Evolutionary conservation across 768 basidiomycete species (phyloP).

Genomic region (Trametes villosa): DNA sequence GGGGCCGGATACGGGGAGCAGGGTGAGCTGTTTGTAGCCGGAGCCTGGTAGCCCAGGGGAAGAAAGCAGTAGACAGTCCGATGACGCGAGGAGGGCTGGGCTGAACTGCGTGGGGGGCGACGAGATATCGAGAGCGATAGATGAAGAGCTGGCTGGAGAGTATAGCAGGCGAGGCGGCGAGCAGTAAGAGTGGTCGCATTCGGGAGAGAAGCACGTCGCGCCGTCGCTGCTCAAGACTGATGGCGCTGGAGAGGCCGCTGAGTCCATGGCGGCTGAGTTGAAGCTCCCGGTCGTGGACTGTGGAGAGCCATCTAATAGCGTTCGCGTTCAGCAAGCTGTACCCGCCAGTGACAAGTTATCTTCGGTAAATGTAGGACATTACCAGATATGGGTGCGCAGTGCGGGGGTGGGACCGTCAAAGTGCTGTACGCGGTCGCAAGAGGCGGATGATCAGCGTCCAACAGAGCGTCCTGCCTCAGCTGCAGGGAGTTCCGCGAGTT

Average conservation of each 20-base stretch:
- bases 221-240: not conserved
- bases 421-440: not conserved
- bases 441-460: not conserved
- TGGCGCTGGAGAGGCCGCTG: not conserved
- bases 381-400: no score
- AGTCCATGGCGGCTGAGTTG: not conserved
- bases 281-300: no score
- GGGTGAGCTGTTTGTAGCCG: not conserved
- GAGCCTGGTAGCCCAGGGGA: not conserved
- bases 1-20: not conserved
- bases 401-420: no score
- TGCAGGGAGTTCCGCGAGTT: not conserved
- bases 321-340: conserved; percentile 2
- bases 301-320: not conserved
- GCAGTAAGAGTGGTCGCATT: conserved; percentile 9
- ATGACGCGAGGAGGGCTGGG: not conserved
- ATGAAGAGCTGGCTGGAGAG: conserved; percentile 16
- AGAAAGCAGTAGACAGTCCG: not conserved
- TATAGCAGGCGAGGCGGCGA: conserved; percentile 17
- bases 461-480: not conserved
- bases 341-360: no score
- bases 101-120: not conserved
- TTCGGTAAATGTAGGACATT: no score
- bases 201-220: not conserved
- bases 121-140: conserved; percentile 1